phyloP scores from a whole-genome alignment of 768 basidiomycete genomes.

The Mycena alexandri region DNA sequence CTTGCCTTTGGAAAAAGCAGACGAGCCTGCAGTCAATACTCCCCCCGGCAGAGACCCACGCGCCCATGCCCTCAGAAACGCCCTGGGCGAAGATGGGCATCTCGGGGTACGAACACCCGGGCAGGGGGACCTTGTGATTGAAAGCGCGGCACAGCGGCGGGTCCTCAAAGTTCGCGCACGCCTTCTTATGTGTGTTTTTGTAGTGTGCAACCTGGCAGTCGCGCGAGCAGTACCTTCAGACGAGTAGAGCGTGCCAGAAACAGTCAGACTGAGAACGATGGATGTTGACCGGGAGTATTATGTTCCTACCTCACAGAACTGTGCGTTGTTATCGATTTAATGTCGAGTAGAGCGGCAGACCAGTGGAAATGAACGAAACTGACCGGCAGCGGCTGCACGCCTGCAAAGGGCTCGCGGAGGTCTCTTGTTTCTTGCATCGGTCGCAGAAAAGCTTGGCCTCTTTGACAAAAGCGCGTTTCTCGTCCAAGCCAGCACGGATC shows the following conservation, averaged over 20 bases:
- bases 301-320: conserved; percentile 28
- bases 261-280: too few relatives aligned
- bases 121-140: conserved; percentile 20
- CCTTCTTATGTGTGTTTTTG: conserved; percentile 26
- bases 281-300: too few relatives aligned
- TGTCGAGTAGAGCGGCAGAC: background rate
- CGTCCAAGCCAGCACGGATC: conserved; percentile 21
- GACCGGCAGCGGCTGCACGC: conserved; percentile 31
- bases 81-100: conserved; percentile 19
- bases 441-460: conserved; percentile 28
- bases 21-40: conserved; percentile 30
- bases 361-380: background rate
- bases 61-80: conserved; percentile 26
- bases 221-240: conserved; percentile 30
- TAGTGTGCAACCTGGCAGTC: conserved; percentile 33
- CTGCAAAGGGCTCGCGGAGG: conserved; percentile 17
- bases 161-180: conserved; percentile 22
- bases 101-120: conserved; percentile 31
- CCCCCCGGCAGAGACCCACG: conserved; percentile 27
- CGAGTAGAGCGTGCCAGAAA: too few relatives aligned
- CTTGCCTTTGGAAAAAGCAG: background rate
- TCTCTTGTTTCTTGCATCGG: conserved; percentile 27
- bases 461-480: conserved; percentile 21
- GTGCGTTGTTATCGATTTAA: background rate
- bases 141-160: conserved; percentile 36